Evolutionary conservation across 1,284 basidiomycete species (phyloP).

Genomic region (Tilletiopsis washingtonensis): DNA sequence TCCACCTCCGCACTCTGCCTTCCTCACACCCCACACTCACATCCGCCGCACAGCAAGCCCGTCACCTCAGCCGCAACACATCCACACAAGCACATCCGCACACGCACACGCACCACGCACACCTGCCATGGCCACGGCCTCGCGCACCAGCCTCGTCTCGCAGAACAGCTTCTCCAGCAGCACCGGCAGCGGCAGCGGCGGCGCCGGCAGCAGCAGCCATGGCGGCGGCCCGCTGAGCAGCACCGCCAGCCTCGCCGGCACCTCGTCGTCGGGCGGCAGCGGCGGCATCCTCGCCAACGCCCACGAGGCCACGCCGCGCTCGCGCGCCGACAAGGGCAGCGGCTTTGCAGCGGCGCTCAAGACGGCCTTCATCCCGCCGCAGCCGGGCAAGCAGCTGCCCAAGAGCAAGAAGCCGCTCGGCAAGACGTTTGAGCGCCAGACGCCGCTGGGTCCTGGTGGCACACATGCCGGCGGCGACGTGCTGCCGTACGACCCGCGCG

Average conservation of each 20-base stretch:
- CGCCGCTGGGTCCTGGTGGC: conserved; percentile 11
- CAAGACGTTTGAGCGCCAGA: conserved; percentile 24
- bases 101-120: no score
- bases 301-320: conserved; percentile 17
- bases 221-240: neutral
- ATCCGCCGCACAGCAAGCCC: no score
- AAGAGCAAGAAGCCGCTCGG: conserved; percentile 24
- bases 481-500: conserved; percentile 30
- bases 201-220: neutral
- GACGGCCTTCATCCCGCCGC: conserved; percentile 26
- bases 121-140: no score
- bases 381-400: conserved; percentile 26
- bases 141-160: no score
- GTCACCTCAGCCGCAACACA: no score
- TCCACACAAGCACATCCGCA: no score
- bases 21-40: no score
- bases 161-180: no score
- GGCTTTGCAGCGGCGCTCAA: conserved; percentile 24
- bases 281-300: conserved; percentile 29
- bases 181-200: neutral
- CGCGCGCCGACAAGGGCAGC: conserved; percentile 2
- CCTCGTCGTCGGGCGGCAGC: neutral
- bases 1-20: no score
- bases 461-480: conserved; percentile 28
- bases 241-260: neutral